These are phyloP conservation scores for Malassezia restricta DNA, from an alignment of 1,284 basidiomycete species.

Conservation along the genomic window DNA sequence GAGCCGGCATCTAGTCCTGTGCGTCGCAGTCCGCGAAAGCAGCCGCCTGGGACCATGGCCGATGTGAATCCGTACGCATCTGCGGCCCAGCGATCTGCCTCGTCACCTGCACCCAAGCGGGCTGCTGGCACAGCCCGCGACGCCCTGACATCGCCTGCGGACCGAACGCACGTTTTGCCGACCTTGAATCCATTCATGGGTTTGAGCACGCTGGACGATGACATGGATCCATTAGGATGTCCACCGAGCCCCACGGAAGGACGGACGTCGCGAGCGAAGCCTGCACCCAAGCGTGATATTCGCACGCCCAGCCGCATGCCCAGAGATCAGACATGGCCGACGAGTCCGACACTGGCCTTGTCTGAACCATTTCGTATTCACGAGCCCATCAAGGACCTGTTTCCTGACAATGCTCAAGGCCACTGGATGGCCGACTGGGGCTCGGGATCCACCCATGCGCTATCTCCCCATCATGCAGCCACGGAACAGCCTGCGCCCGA, in stretches of 20 bases:
- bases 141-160: conserved; percentile 1
- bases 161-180: background rate
- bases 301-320: conserved; percentile 4
- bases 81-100: conserved; percentile 6
- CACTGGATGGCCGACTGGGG: background rate
- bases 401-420: background rate
- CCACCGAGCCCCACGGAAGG: conserved; percentile 15
- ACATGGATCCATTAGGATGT: background rate
- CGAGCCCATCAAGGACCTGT: conserved; percentile 2
- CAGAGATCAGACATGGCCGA: background rate
- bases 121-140: background rate
- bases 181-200: conserved; percentile 8
- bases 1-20: conserved; percentile 19
- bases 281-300: conserved; percentile 3
- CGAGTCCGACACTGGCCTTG: background rate
- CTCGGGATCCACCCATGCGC: too few species aligned
- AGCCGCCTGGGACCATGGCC: conserved; percentile 30
- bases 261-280: conserved; percentile 10
- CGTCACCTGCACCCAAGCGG: background rate
- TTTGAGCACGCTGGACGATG: conserved; percentile 8
- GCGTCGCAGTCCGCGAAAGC: conserved; percentile 40
- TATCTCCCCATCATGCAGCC: too few species aligned
- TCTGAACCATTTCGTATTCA: background rate
- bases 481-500: background rate
- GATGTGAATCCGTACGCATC: conserved; percentile 37